Base-by-base conservation (phyloP, 2,329 filamentous ascomycete species). In the Beauveria sp. region DNA sequence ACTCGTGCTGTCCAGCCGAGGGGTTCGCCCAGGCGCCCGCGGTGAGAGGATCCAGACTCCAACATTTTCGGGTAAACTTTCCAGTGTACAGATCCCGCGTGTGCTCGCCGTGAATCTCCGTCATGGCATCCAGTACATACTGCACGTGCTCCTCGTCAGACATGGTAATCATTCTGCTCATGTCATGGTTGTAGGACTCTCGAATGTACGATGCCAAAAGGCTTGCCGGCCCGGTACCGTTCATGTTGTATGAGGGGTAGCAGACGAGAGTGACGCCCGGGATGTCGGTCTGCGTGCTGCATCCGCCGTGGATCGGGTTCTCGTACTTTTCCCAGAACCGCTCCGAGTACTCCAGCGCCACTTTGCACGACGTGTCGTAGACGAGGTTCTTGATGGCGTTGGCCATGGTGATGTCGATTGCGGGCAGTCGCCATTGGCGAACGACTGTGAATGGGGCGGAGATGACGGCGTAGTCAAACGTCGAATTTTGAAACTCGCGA, bases 241-340 rank as follows among this genome's bases (percentile, higher is more conserved):
- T 89, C 70, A 89, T 76, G 64, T 84, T 77, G 74, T 88, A 89
- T 6, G 81, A 80, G 0, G 87, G 87, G 70, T 89, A 90, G 77
- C 85, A 89, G 63, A 88, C 77, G 51, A 72, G 78, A 26, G 84
- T 83, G 59, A 89, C 79, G 28, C 83, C 82, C 0, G 84, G 78
- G 59, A 88, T 86, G 64, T 88, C 81, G 1, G 78, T 80, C 0
- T 65, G 64, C 3, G 78, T 78, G 51, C 80, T 82, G 67, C 86
- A 89, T 7, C 85, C 84, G 14, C 88, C 87, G 62, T 82, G 77
- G 69, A 90, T 90, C 5, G 80, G 79, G 53, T 75, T 76, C 34
- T 73, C 69, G 54, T 72, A 73, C 61, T 79, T 75, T 67, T 83
- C 80, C 81, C 80, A 84, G 74, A 83, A 84, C 2, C 88, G 84